phyloP scores from a whole-genome alignment of 108 stramenopile genomes.

The Cyclotella sp. region DNA sequence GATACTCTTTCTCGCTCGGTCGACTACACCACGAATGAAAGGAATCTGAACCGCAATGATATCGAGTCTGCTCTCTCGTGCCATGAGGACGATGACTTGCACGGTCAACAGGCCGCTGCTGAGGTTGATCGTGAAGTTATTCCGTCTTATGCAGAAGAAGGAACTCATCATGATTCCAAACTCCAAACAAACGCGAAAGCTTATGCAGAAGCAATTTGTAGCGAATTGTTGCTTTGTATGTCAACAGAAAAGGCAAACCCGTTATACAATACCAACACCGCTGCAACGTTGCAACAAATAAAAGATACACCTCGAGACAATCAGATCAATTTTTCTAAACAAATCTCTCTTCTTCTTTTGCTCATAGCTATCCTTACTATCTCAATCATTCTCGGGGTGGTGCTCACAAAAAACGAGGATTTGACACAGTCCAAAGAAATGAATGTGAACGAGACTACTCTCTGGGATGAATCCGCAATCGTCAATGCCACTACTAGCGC shows the following conservation, averaged over 20 bases:
- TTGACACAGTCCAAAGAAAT: not conserved
- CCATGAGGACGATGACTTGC: too few relatives aligned
- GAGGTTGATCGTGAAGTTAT: too few relatives aligned
- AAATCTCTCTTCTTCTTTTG: constrained; percentile 3
- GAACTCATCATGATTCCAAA: too few relatives aligned
- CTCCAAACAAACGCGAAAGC: too few relatives aligned
- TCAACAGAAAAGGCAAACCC: too few relatives aligned
- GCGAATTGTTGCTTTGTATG: too few relatives aligned
- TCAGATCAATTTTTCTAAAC: not conserved
- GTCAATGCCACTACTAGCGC: not conserved
- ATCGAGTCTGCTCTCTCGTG: too few relatives aligned
- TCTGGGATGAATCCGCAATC: not conserved
- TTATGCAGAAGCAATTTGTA: too few relatives aligned
- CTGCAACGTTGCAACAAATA: not conserved
- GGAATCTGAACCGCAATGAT: too few relatives aligned
- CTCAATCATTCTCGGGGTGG: constrained; percentile 1
- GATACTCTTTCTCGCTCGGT: not conserved
- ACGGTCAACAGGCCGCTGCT: too few relatives aligned
- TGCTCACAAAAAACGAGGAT: not conserved
- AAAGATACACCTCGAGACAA: not conserved
- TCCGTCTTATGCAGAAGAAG: too few relatives aligned
- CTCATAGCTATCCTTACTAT: not conserved
- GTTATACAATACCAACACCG: not conserved
- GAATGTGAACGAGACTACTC: not conserved
- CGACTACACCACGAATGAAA: too few relatives aligned